Evolutionary conservation across 306 rosid genomes (phyloP).

Genomic region (Oxytropis ochrocephala): DNA sequence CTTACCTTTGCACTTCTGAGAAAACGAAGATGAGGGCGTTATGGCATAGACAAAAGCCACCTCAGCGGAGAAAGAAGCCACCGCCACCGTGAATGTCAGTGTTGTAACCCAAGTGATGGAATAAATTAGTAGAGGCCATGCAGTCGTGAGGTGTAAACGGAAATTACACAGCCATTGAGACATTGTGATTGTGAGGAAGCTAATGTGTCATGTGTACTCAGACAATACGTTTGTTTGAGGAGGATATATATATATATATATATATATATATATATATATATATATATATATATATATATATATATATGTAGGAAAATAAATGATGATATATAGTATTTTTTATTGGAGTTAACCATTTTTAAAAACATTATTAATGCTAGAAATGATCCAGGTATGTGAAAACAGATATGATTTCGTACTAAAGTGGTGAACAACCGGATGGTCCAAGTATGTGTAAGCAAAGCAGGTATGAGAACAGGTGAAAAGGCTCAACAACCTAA

Average conservation of each 20-base stretch:
- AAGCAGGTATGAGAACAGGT: not conserved
- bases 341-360: not conserved
- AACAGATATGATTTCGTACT: not conserved
- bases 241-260: not conserved
- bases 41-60: conserved; percentile 62
- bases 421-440: not conserved
- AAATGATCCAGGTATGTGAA: not conserved
- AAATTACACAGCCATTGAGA: conserved; percentile 28
- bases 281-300: no score
- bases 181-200: conserved; percentile 20
- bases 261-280: no score
- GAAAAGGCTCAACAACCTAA: not conserved
- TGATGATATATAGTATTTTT: not conserved
- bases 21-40: conserved; percentile 39
- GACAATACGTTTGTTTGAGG: no score
- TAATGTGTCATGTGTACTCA: no score
- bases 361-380: not conserved
- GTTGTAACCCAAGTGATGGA: conserved; percentile 49
- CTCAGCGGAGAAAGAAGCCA: conserved; percentile 65
- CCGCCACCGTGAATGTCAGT: conserved; percentile 53
- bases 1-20: conserved; percentile 28
- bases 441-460: not conserved
- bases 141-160: conserved; percentile 16
- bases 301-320: not conserved
- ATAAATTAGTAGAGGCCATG: conserved; percentile 49